Base-by-base conservation (phyloP, 768 basidiomycete species). In the Pholiota conissans region DNA sequence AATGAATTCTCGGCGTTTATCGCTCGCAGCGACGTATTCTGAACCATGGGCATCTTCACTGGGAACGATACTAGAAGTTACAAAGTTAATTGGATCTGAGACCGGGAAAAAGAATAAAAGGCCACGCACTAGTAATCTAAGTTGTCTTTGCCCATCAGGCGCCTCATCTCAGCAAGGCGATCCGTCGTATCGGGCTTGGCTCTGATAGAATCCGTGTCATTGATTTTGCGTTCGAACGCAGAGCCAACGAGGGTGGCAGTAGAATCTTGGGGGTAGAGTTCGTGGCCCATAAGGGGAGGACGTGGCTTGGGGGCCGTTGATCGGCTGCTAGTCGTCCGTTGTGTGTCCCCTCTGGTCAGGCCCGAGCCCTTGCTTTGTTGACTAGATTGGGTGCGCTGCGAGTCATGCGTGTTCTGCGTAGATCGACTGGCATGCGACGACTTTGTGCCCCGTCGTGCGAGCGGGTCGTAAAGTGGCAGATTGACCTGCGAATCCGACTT, bases 21-120 rank as follows among this genome's bases (percentile, higher is more conserved):
- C 92, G 57, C 84, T 83, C 6, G 79, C 69, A 16, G 90, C 83
- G 24, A 92, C 87, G 59, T 91, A 93, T 70, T 94, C 92, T 0
- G 91, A 91, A 51, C 84, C 83, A 67, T 94, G 92, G 5, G 90
- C 87, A 66, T 94, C 92, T 70, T 91, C 90, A 32, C 81, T 85
- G 2, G 91, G 91, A 47, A 93, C 70, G 61, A 92, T 70, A 64
- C 91, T 93, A 11, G 55, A 30, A 55, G 39, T 45, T 42, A 40
- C 65, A 58, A 53, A 52, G 56, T 53, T 11, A 29, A 54, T 32
- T 24, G 56, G 39, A 47, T 27, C 32, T 28, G 34, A 57, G n/a
- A 37, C 10, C 2, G 20, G 16, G 18, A 24, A 61, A 46, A 18
- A 52, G 28, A 63, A 37, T 27, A 46, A 37, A 35, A 59, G 40